A percentile compares a stretch with the other conserved stretches of the same genome.
These are phyloP conservation scores for Gamarada debralockiae DNA, from an alignment of 495 filamentous ascomycete species.

Conservation along the genomic window DNA sequence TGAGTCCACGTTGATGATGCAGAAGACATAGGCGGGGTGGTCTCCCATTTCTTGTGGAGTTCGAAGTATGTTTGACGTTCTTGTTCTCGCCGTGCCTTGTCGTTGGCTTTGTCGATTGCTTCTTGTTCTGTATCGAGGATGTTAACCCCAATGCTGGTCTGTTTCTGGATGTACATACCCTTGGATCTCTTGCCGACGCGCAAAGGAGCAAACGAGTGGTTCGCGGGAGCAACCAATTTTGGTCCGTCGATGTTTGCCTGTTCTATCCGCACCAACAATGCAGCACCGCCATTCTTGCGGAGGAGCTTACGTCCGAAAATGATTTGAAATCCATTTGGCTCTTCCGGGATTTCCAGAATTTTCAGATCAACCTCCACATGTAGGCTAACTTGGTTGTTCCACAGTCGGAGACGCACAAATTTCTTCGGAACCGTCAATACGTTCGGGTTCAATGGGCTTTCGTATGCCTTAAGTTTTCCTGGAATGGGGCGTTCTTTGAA, in stretches of 20 bases:
- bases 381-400: background rate
- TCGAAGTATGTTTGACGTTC: background rate
- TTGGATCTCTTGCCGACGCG: background rate
- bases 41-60: constrained; percentile 1
- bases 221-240: background rate
- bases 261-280: background rate
- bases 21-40: background rate
- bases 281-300: background rate
- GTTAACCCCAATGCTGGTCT: background rate
- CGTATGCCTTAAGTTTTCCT: background rate
- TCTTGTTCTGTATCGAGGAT: background rate
- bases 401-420: constrained; percentile 2
- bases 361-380: background rate
- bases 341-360: constrained; percentile 4
- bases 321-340: constrained; percentile 1
- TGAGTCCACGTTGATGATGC: background rate
- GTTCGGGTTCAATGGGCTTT: background rate
- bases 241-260: background rate
- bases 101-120: background rate
- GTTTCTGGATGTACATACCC: background rate
- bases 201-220: background rate
- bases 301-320: constrained; percentile 1
- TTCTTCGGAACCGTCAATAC: background rate
- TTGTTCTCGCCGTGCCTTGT: background rate
- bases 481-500: constrained; percentile 3